Evolutionary conservation across 1,284 basidiomycete genomes (phyloP).

Genomic region (Tremellales sp.): DNA sequence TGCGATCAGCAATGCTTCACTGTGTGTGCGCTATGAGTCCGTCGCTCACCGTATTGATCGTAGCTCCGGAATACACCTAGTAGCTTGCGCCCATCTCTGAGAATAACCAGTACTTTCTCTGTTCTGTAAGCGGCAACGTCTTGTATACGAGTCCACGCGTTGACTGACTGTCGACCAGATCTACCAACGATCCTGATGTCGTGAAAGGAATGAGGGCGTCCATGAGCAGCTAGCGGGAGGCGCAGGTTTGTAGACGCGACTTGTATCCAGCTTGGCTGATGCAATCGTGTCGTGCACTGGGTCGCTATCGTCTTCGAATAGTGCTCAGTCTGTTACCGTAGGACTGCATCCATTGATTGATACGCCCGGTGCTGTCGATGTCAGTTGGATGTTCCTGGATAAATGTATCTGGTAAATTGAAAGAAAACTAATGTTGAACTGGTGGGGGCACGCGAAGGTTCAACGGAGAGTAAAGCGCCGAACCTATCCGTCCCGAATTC

Average conservation of each 20-base stretch:
- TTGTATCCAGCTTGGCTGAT: no score
- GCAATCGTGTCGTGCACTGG: no score
- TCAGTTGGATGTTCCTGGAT: not conserved
- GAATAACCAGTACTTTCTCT: conserved; percentile 98
- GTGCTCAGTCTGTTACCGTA: no score
- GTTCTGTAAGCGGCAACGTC: not conserved
- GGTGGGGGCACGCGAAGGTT: no score
- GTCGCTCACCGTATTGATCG: conserved; percentile 88
- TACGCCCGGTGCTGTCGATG: no score
- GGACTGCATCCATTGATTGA: no score
- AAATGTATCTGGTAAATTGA: not conserved
- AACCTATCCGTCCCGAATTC: not conserved
- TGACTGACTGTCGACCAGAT: conserved; percentile 97
- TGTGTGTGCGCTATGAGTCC: not conserved
- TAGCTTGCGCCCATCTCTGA: conserved; percentile 93
- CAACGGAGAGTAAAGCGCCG: no score
- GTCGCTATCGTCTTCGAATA: no score
- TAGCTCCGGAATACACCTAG: conserved; percentile 95
- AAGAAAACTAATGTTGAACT: not conserved
- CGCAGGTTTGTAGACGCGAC: no score
- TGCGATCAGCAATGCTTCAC: no score
- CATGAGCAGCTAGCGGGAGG: no score
- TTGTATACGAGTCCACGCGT: not conserved
- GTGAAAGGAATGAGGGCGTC: conserved; percentile 95
- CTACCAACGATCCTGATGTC: conserved; percentile 90